Base-by-base conservation (phyloP, 2,329 filamentous ascomycete species). In the Ophiobolus disseminans region DNA sequence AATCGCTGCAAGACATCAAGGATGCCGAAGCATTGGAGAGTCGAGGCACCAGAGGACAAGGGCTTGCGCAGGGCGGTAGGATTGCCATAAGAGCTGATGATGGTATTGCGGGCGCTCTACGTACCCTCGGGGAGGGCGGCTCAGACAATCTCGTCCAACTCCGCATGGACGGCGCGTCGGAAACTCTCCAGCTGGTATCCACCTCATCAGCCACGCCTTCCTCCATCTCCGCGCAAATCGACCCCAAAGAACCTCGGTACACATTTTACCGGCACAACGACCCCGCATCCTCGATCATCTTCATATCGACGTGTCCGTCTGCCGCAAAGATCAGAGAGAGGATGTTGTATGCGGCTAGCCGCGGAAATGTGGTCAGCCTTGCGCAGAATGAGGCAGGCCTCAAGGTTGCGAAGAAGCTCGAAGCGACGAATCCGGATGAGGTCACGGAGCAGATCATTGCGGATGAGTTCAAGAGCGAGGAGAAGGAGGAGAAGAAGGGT, bases 241-340 rank as follows among this genome's bases (percentile, higher is more conserved):
- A 87, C 5, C 57, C 80, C 8, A 80, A 79, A 16, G 87, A 91
- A 70, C 90, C 90, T 4, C 82, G 90, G 34, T 93, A 90, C 71
- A 87, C 86, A 5, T 91, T 94, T 69, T 94, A 87, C 78, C 82
- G 86, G 21, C 89, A 86, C 70, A 81, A 87, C 65, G 80, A 81
- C 32, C 75, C 67, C 3, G 61, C 84, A 53, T 76, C 78, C 42
- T 81, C 78, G 2, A 77, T 93, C 38, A 78, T 93, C 5, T 94
- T 94, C 76, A 85, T 94, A 68, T 93, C 91, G 75, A 93, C 89
- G 5, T 91, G 89, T 70, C 90, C 90, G 0, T 77, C 82, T 0
- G 82, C 78, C 21, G 84, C 81, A 42, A 89, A 86, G 74, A 89
- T 94, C 76, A 92, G 90, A 76, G 87, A 89, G 74, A 82, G 89